Base-by-base conservation (phyloP, 192 early-diverging fungal species). In the Entophlyctis helioformis region DNA sequence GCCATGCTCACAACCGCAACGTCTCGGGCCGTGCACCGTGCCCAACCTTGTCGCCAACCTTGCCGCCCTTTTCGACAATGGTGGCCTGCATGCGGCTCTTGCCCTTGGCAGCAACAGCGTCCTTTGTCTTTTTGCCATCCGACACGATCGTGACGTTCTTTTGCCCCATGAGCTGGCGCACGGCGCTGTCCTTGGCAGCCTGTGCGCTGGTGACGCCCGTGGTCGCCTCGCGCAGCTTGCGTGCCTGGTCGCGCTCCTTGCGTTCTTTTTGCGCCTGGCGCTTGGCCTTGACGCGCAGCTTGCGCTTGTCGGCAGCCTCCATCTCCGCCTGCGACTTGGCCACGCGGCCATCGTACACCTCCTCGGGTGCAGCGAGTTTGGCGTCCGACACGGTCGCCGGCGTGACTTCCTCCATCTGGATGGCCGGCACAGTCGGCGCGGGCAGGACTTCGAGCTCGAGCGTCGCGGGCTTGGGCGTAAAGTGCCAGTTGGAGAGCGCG, bases 351-450 rank as follows among this genome's bases (percentile, higher is more conserved):
- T 81, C 84, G 59, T 82, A 95, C 1, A 94, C 72, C 66, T 98
- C 95, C 54, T 88, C 75, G 15, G 95, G 91, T 6, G 91, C 87
- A 27, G 86, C 71, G 32, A 89, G 69, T 5, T 77, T 74, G 3
- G 86, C 83, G 51, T 84, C 78, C 16, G 85, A 81, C 20, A 91
- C 86, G 54, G 76, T 66, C 29, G 87, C 71, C 15, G 95, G 95
- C 45, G 86, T 85, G 23, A 93, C 83, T 61, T 98, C 95, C 63
- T 98, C 95, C 85, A 96, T 87, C 42, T 76, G 67, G 42, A 98
- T 73, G 1, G 95, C 83, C 2, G 95, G 81, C 24, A 86, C 81
- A 37, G 80, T 81, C 21, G 56, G 48, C 16, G 42, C 48, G 9
- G 59, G 53, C 16, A 60, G 48, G 24, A 93, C 76, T 35, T 76